A percentile compares a stretch with the other conserved stretches of the same genome.
Conservation (phyloP, 345 rosid genomes). For the Hibiscus trionum region DNA sequence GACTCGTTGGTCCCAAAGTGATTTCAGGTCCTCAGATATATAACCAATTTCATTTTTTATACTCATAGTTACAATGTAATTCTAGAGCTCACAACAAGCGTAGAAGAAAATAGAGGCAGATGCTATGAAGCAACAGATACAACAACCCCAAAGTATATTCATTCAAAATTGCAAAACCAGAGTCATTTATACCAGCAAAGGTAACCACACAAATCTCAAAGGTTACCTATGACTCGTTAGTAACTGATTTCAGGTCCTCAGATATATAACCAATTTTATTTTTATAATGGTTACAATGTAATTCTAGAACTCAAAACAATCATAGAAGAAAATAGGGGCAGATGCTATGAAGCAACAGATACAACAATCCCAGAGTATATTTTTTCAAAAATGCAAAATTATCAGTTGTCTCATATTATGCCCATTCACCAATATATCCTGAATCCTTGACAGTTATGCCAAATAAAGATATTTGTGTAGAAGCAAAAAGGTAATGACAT, state of each 20-base stretch:
- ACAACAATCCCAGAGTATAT: neutral
- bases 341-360: neutral
- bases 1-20: neutral
- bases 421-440: neutral
- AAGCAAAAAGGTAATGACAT: neutral
- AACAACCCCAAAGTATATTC: neutral
- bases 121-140: slow-evolving; percentile 1
- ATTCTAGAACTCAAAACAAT: neutral
- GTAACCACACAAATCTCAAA: neutral
- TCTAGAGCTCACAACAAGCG: neutral
- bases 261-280: neutral
- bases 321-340: neutral
- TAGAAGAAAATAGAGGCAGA: neutral
- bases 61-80: neutral
- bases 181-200: neutral
- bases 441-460: neutral
- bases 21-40: neutral
- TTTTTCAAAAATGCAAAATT: neutral
- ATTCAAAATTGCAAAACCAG: neutral
- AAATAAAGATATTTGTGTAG: neutral
- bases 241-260: neutral
- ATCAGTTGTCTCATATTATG: neutral
- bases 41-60: neutral
- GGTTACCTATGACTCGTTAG: neutral
- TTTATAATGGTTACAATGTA: neutral